Evolutionary conservation across 1,284 basidiomycete species (phyloP), one percentile per base, ranked within the genome.

Genomic region (Fistulinella cinereoalba): DNA sequence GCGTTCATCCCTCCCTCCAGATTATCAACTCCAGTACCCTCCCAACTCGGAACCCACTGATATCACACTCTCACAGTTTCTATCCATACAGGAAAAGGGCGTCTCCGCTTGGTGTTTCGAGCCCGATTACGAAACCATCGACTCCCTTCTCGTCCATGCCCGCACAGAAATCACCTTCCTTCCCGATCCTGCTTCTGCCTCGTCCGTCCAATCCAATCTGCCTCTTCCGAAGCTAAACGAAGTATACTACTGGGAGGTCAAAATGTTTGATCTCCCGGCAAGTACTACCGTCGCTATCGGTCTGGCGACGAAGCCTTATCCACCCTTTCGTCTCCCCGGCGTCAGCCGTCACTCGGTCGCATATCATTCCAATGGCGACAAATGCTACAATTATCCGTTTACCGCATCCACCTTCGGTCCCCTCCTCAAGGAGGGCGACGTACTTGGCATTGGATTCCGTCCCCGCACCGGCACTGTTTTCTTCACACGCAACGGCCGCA

Each of bases 41-140:
- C 93, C 94, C 19, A 92, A 95, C 58, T 97, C 94, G 13, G 75
- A 87, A 41, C 90, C 93, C 21, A 94, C 95, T 41, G 94, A 97
- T 66, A 97, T 97, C 68, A 97, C 95, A 0, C 76, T 97, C 31
- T 95, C 94, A 2, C 94, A 97, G 62, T 97, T 97, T 70, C 81
- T 97, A 25, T 94, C 93, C 19, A 97, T 97, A 51, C 94, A 97
- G 67, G 94, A 97, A 71, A 97, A 97, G 65, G 94, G 94, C 52
- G 94, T 97, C 34, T 94, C 94, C 21, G 94, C 94, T 7, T 97
- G 94, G 94, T 92, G 84, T 16, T 97, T 97, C 62, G 94, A 97
- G 66, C 95, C 94, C 34, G 94, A 97, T 67, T 96, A 94, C 65
- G 94, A 97, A 68, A 86, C 90, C 40, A 83, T 94, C 63, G 85